Evolutionary conservation across 2,329 filamentous ascomycete genomes (phyloP), one percentile per base, ranked within the genome.

Genomic region (Hirsutella minnesotensis): DNA sequence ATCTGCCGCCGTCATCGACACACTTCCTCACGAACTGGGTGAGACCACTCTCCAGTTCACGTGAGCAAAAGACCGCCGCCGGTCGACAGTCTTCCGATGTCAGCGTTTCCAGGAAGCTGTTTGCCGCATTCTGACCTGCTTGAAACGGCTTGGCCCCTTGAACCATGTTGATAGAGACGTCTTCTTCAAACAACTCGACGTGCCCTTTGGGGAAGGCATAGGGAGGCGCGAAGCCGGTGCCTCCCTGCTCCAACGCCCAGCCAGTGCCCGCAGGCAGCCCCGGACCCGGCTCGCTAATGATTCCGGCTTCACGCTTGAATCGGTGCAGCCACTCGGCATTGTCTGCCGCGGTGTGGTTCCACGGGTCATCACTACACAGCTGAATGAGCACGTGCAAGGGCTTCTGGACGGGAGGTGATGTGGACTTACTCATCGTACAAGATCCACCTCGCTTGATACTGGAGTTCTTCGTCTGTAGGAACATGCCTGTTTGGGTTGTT

Each of bases 291-390:
- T 65, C 61, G n/a, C 64, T 56, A 1, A 72, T 56, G 24, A 81
- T 70, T 16, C 74, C 74, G 1, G 63, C 66, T 39, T 75, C 68
- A 10, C 74, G 68, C 56, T 81, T 81, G 62, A 81, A 80, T 37
- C 76, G 69, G 44, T 69, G 65, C 12, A 81, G 65, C 77, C 77
- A 81, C 56, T 81, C 76, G 1, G 65, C 67, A 48, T 81, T 80
- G 52, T 81, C 77, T 24, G 76, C 76, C 1, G 74, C 73, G 0
- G 77, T 81, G 50, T 77, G 72, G 54, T 81, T 80, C 72, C 75
- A 79, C 3, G 74, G 73, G 50, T 80, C 77, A 44, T 80, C 77
- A 44, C 73, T 77, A 37, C 1, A 15, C 5, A 12, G 15, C 8
- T 24, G 18, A 13, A 18, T 27, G 27, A 24, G 33, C n/a, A 7